These are phyloP conservation scores for Cryptosporidium felis DNA, from an alignment of 169 alveolate species.

Conservation along the genomic window DNA sequence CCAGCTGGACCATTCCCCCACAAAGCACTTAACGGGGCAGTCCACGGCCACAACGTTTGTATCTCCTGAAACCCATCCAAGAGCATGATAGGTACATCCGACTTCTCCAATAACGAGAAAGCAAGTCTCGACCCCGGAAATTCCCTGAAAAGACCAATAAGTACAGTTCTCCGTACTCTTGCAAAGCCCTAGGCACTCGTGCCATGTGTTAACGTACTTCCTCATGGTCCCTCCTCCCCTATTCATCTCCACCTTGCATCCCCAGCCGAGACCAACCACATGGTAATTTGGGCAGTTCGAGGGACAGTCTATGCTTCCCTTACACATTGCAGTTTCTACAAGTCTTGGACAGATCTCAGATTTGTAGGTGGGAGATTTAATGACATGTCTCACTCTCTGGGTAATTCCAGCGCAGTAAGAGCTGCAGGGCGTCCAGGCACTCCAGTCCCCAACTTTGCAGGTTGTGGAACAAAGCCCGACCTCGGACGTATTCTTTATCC, in stretches of 20 bases:
- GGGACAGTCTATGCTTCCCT: constrained; percentile 69
- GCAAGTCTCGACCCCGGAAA: constrained; percentile 60
- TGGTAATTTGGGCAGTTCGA: constrained; percentile 66
- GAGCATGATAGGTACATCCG: constrained; percentile 68
- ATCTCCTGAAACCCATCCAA: constrained; percentile 71
- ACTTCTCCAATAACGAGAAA: constrained; percentile 61
- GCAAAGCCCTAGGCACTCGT: constrained; percentile 60
- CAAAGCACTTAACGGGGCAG: constrained; percentile 67
- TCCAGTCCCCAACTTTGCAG: constrained; percentile 69
- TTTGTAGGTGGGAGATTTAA: constrained; percentile 51
- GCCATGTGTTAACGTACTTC: constrained; percentile 67
- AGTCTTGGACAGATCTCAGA: constrained; percentile 60
- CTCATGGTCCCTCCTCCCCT: constrained; percentile 69
- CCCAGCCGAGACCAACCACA: constrained; percentile 70
- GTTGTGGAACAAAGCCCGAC: constrained; percentile 63
- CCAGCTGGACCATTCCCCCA: constrained; percentile 69
- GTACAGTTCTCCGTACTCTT: constrained; percentile 56
- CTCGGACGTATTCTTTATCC: constrained; percentile 16
- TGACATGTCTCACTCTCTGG: constrained; percentile 72
- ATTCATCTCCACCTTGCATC: constrained; percentile 66
- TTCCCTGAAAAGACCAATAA: constrained; percentile 70
- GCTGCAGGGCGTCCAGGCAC: constrained; percentile 65
- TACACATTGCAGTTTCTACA: constrained; percentile 64
- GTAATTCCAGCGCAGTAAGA: constrained; percentile 68
- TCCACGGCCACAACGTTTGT: constrained; percentile 61